Conservation (phyloP, 2,329 filamentous ascomycete genomes). For the Hypoxylon sp. region DNA sequence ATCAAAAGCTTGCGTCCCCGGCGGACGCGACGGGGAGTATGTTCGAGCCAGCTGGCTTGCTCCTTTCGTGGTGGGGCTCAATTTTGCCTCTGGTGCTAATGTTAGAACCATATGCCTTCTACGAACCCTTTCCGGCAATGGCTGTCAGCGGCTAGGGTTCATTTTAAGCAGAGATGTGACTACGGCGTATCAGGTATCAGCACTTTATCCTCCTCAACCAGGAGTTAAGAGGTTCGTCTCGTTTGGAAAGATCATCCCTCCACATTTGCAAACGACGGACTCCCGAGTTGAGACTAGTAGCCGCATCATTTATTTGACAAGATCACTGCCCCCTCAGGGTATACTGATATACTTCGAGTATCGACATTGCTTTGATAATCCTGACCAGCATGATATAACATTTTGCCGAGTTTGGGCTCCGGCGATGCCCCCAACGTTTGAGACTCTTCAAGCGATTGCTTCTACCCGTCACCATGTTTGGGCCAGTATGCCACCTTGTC, state of each 20-base stretch:
- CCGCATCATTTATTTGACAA: background rate
- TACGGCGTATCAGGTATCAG: too few species aligned
- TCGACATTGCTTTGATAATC: background rate
- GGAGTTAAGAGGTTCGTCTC: background rate
- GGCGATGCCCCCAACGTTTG: background rate
- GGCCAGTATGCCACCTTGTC: background rate
- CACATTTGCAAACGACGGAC: background rate
- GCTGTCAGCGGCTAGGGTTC: too few species aligned
- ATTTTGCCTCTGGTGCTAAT: too few species aligned
- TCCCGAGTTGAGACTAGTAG: background rate
- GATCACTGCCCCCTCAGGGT: background rate
- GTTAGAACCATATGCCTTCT: too few species aligned
- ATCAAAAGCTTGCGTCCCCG: too few species aligned
- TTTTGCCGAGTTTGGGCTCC: background rate
- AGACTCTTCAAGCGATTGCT: background rate
- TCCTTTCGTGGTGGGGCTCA: too few species aligned
- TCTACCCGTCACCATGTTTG: background rate
- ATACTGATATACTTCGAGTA: background rate
- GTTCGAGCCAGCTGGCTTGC: too few species aligned
- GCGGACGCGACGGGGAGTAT: too few species aligned
- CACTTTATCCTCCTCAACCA: too few species aligned
- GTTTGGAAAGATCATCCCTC: background rate
- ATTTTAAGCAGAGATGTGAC: too few species aligned
- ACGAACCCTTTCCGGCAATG: too few species aligned
- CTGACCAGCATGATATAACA: background rate